Percentiles rank a stretch among this genome's conserved stretches.
These are phyloP conservation scores for Colletotrichum zoysiae DNA, from an alignment of 2,329 filamentous ascomycete genomes.

Conservation along the genomic window DNA sequence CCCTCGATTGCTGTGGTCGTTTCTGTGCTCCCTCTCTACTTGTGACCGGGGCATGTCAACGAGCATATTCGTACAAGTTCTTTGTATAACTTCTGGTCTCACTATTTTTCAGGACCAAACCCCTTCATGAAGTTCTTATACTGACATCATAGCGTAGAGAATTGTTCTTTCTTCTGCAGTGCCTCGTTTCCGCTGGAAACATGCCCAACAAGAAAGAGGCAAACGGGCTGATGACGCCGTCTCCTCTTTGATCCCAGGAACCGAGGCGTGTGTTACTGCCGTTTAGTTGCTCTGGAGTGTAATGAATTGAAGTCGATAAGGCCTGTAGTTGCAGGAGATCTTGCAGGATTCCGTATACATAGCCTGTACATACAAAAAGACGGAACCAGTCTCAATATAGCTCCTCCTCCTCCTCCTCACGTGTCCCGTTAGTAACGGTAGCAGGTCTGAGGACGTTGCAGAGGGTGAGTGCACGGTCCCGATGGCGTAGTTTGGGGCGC, in stretches of 20 bases:
- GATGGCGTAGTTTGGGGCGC: too few relatives aligned
- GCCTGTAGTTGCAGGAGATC: not conserved
- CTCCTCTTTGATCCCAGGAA: not conserved
- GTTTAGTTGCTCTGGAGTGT: not conserved
- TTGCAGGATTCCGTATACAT: not conserved
- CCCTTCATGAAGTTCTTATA: not conserved
- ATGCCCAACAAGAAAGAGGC: not conserved
- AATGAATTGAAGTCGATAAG: not conserved
- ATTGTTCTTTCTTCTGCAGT: not conserved
- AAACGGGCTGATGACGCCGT: not conserved
- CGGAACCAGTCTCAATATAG: not conserved
- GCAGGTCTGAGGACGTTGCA: too few relatives aligned
- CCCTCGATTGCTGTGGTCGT: not conserved
- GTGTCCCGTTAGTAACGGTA: not conserved
- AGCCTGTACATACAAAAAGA: not conserved
- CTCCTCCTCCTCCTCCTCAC: not conserved
- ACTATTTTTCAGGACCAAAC: not conserved
- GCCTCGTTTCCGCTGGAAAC: not conserved
- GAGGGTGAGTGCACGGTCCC: too few relatives aligned
- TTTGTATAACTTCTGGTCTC: not conserved
- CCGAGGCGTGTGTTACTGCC: not conserved
- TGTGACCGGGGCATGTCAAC: not conserved
- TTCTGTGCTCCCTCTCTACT: not conserved
- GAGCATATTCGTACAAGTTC: not conserved
- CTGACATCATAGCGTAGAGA: not conserved